phyloP scores from a whole-genome alignment of 139 green algal species.

The Chlorella sp. region DNA sequence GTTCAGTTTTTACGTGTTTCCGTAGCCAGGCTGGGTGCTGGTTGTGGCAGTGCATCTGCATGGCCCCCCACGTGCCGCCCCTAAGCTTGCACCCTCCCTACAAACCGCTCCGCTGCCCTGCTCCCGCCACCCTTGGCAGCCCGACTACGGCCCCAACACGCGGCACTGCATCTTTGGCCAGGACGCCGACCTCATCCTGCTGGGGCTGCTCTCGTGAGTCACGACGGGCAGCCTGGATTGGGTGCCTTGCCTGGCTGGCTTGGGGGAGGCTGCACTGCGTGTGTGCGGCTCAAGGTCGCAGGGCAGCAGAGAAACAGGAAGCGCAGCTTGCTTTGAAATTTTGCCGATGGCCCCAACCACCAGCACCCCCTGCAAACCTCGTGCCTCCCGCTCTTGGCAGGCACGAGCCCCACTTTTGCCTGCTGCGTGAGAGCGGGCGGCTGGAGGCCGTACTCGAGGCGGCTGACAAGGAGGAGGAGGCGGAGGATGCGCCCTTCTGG shows the following conservation, averaged over 20 bases:
- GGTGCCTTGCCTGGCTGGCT: neutral
- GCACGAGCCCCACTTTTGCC: conserved; percentile 75
- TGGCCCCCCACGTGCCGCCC: neutral
- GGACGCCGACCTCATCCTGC: conserved; percentile 73
- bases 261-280: neutral
- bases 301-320: too few species aligned
- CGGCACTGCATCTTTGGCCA: conserved; percentile 77
- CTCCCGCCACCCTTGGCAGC: neutral
- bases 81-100: neutral
- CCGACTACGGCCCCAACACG: conserved; percentile 71
- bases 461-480: conserved; percentile 11
- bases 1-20: neutral
- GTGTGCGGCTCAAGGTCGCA: too few species aligned
- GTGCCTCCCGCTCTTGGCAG: neutral
- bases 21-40: too few species aligned
- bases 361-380: neutral
- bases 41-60: too few species aligned
- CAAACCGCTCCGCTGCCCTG: neutral
- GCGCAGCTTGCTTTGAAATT: too few species aligned
- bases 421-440: conserved; percentile 49
- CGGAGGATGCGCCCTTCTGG: neutral
- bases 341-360: too few species aligned
- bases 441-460: conserved; percentile 15
- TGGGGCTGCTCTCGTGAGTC: conserved; percentile 63
- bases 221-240: neutral